Evolutionary conservation across 1,284 basidiomycete species (phyloP).

Genomic region (Moniliella sp.): DNA sequence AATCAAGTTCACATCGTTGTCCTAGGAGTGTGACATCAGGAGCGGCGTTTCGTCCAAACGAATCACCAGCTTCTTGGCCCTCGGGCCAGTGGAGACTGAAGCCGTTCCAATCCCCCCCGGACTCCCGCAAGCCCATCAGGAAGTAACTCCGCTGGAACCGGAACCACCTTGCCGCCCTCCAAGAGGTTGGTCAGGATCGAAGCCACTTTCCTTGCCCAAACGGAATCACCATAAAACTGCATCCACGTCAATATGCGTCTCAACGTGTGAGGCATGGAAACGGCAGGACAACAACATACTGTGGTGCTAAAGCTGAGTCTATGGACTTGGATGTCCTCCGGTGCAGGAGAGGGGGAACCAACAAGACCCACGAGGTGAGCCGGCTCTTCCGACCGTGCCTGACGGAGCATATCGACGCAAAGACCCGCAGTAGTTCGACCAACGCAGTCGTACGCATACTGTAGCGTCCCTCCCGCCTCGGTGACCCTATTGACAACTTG

Average conservation of each 20-base stretch:
- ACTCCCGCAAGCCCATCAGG: conserved; percentile 18
- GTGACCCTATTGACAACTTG: neutral
- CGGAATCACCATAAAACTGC: conserved; percentile 10
- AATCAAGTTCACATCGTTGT: conserved; percentile 11
- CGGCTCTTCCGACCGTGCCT: neutral
- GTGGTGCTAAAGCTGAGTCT: conserved; percentile 20
- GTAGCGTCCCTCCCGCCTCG: conserved; percentile 4
- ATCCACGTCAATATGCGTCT: neutral
- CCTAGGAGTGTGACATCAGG: conserved; percentile 16
- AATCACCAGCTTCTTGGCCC: conserved; percentile 17
- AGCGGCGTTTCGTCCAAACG: conserved; percentile 13
- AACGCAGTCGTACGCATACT: conserved; percentile 17
- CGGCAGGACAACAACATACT: neutral
- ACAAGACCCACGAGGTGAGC: conserved; percentile 15
- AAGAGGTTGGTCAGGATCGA: conserved; percentile 5
- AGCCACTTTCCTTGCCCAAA: conserved; percentile 5
- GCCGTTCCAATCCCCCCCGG: conserved; percentile 11
- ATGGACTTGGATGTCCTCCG: conserved; percentile 7
- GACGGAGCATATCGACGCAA: conserved; percentile 5
- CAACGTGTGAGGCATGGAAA: no score
- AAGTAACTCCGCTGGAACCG: conserved; percentile 9
- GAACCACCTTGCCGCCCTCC: conserved; percentile 2
- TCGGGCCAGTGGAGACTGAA: conserved; percentile 14
- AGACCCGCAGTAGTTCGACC: conserved; percentile 9
- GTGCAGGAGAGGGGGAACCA: conserved; percentile 7